A percentile compares a stretch with the other conserved stretches of the same genome.
phyloP scores from a whole-genome alignment of 2,329 filamentous ascomycete genomes.

The Colletotrichum horii region DNA sequence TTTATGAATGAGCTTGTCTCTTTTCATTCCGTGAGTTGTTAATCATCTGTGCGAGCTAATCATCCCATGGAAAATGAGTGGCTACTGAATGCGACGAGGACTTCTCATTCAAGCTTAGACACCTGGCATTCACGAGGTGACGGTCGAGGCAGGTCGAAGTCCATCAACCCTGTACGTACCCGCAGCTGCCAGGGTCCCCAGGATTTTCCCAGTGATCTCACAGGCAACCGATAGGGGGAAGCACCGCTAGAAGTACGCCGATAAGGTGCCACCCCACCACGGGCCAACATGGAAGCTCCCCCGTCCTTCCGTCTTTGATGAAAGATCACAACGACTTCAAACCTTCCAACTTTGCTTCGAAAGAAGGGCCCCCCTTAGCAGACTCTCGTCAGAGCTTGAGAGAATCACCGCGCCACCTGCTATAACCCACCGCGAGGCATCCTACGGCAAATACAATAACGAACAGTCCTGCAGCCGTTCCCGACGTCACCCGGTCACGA shows the following conservation, averaged over 20 bases:
- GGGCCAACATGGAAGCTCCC: neutral
- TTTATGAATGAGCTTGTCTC: neutral
- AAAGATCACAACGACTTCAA: neutral
- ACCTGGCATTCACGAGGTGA: neutral
- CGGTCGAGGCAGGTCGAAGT: neutral
- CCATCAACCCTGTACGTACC: neutral
- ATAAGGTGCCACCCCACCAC: constrained; percentile 5
- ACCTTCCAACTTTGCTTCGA: neutral
- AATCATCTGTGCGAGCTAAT: fast-evolving
- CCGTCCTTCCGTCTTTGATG: neutral
- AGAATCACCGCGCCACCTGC: neutral
- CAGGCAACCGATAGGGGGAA: constrained; percentile 15
- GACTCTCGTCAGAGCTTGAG: neutral
- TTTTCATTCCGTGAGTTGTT: neutral
- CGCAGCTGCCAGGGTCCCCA: neutral
- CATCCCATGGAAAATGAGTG: neutral
- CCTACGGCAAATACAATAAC: neutral
- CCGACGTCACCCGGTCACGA: constrained; percentile 35
- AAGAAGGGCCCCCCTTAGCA: neutral
- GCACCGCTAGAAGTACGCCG: neutral
- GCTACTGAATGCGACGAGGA: neutral
- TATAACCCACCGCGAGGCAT: neutral
- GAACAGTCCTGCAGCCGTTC: fast-evolving
- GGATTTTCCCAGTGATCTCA: constrained; percentile 10
- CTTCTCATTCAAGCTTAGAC: neutral